Evolutionary conservation across 768 basidiomycete genomes (phyloP).

Genomic region (Chalciporus piperatus): DNA sequence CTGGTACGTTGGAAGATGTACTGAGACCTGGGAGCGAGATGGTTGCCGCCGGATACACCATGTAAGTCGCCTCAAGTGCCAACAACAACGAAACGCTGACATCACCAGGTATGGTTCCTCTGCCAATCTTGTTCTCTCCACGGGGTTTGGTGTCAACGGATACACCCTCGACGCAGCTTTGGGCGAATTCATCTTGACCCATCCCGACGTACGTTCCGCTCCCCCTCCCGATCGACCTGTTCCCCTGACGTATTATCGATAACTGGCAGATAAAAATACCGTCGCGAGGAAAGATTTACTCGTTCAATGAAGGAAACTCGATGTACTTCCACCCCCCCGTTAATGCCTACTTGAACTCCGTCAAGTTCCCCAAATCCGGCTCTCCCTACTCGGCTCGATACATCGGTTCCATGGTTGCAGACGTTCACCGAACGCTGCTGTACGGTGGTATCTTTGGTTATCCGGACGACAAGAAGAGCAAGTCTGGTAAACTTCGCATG

Average conservation of each 20-base stretch:
- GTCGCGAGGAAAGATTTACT: constrained; percentile 95
- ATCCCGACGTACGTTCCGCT: constrained; percentile 70
- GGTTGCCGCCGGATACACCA: constrained; percentile 98
- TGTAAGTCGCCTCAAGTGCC: constrained; percentile 49
- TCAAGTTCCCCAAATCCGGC: constrained; percentile 81
- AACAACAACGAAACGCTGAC: constrained; percentile 9
- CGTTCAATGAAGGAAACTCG: constrained; percentile 98
- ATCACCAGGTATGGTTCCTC: constrained; percentile 81
- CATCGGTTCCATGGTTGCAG: constrained; percentile 99
- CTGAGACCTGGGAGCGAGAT: constrained; percentile 92
- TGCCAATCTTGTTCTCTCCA: constrained; percentile 92
- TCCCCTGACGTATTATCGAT: neutral
- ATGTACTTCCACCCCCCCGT: constrained; percentile 89
- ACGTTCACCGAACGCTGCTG: constrained; percentile 92
- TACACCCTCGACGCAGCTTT: constrained; percentile 95
- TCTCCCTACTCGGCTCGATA: constrained; percentile 88
- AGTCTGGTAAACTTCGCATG: constrained; percentile 90
- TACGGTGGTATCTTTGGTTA: constrained; percentile 99
- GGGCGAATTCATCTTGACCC: constrained; percentile 98
- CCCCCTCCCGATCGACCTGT: neutral
- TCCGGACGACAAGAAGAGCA: constrained; percentile 96
- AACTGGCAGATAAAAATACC: constrained; percentile 81
- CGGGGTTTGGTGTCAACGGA: constrained; percentile 94
- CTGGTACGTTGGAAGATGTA: constrained; percentile 82
- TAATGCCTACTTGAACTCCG: constrained; percentile 77